These are phyloP conservation scores for Pseudogymnoascus sp. DNA, from an alignment of 2,329 filamentous ascomycete species.

Conservation along the genomic window DNA sequence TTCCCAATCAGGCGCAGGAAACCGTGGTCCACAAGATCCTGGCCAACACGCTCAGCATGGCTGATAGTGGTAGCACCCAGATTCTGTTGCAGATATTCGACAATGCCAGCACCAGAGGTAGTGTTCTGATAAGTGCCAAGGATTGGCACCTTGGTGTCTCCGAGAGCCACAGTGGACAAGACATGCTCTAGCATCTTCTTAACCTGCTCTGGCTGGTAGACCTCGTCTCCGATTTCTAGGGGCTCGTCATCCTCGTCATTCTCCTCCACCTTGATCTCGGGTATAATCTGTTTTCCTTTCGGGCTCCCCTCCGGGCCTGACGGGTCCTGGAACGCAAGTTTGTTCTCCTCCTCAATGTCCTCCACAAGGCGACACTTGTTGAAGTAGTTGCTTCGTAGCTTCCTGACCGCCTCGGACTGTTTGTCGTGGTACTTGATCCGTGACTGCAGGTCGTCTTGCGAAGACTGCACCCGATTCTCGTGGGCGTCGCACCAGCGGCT, in stretches of 20 bases:
- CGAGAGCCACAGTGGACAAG: slow-evolving; percentile 75
- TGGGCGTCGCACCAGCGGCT: slow-evolving; percentile 94
- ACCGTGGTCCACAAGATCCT: slow-evolving; percentile 79
- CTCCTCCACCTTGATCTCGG: slow-evolving; percentile 77
- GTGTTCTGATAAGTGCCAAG: slow-evolving; percentile 92
- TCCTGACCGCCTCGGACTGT: slow-evolving; percentile 83
- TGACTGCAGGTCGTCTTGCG: slow-evolving; percentile 84
- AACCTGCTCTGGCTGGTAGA: slow-evolving; percentile 75
- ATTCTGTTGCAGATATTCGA: slow-evolving; percentile 86
- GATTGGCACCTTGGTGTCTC: slow-evolving; percentile 91
- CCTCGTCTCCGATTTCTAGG: slow-evolving; percentile 83
- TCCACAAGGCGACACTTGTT: slow-evolving; percentile 97
- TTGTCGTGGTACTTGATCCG: slow-evolving; percentile 90
- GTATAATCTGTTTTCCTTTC: slow-evolving; percentile 49
- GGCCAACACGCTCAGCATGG: slow-evolving; percentile 89
- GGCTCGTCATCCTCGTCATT: slow-evolving; percentile 70
- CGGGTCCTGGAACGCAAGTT: slow-evolving; percentile 90
- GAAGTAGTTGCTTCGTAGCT: slow-evolving; percentile 92
- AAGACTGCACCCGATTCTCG: slow-evolving; percentile 81
- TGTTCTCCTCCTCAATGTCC: slow-evolving; percentile 96
- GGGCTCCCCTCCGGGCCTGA: slow-evolving; percentile 52
- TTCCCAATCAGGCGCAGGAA: slow-evolving; percentile 88
- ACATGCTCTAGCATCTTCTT: slow-evolving; percentile 86
- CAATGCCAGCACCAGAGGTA: slow-evolving; percentile 83
- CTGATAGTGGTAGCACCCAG: slow-evolving; percentile 77